Percentiles rank a stretch among this genome's conserved stretches.
Evolutionary conservation across 345 rosid species (phyloP).

Genomic region (Gossypium ekmanianum): DNA sequence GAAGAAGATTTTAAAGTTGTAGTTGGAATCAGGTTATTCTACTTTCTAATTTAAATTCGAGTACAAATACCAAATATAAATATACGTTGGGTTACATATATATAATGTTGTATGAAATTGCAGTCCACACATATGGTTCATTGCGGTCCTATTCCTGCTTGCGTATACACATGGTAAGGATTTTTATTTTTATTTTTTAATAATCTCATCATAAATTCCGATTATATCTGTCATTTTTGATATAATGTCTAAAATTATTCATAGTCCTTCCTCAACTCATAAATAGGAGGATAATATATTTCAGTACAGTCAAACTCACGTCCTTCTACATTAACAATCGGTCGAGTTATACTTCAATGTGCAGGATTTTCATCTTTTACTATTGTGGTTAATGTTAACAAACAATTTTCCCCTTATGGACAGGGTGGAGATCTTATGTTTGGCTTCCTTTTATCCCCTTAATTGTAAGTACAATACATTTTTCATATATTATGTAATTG

Average conservation of each 20-base stretch:
- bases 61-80: background rate
- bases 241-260: fast-evolving
- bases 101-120: slow-evolving; percentile 14
- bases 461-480: slow-evolving; percentile 48
- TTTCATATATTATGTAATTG: too few relatives aligned
- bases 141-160: slow-evolving; percentile 62
- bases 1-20: slow-evolving; percentile 2
- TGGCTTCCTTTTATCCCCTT: slow-evolving; percentile 92
- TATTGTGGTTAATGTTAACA: background rate
- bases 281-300: too few relatives aligned
- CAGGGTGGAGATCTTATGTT: slow-evolving; percentile 62
- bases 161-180: slow-evolving; percentile 71
- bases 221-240: too few relatives aligned
- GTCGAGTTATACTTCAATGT: fast-evolving
- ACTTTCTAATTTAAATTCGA: background rate
- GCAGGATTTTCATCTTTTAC: too few relatives aligned
- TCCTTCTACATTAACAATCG: too few relatives aligned
- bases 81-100: too few relatives aligned
- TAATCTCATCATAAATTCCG: fast-evolving
- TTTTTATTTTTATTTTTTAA: too few relatives aligned
- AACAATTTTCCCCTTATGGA: background rate
- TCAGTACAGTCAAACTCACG: too few relatives aligned
- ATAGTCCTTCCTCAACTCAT: fast-evolving
- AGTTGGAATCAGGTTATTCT: background rate
- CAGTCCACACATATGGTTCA: slow-evolving; percentile 76